phyloP scores from a whole-genome alignment of 2,329 filamentous ascomycete species.

The Penicillium sp. region DNA sequence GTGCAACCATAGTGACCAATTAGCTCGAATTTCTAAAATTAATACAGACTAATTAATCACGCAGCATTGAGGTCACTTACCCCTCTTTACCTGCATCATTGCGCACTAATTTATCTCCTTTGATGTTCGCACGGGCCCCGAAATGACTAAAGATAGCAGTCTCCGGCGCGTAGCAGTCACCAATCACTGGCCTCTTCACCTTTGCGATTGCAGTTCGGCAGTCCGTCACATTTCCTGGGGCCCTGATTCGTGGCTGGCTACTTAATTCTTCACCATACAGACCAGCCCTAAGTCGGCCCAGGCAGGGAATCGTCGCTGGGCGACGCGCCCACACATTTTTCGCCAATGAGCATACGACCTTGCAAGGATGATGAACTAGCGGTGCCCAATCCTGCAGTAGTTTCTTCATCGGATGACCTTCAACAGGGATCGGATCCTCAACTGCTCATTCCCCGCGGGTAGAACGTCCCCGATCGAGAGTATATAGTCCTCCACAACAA shows the following conservation, averaged over 20 bases:
- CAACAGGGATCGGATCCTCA: slow-evolving; percentile 16
- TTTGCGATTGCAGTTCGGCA: slow-evolving; percentile 7
- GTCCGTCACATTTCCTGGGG: slow-evolving; percentile 21
- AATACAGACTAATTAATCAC: not conserved
- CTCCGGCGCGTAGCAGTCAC: slow-evolving; percentile 25
- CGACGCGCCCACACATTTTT: slow-evolving; percentile 19
- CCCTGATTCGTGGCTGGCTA: slow-evolving; percentile 11
- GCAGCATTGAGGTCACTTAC: slow-evolving; percentile 6
- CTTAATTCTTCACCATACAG: slow-evolving; percentile 3
- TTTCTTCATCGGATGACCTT: slow-evolving; percentile 17
- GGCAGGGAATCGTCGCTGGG: slow-evolving; percentile 10
- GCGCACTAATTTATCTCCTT: slow-evolving; percentile 3
- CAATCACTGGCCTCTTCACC: slow-evolving; percentile 22
- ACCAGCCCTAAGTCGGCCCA: slow-evolving; percentile 5
- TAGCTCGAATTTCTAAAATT: slow-evolving; percentile 1
- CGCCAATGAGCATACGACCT: slow-evolving; percentile 14
- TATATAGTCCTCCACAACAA: slow-evolving; percentile 32
- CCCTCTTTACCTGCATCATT: slow-evolving; percentile 2
- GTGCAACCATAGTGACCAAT: not conserved
- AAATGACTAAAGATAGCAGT: slow-evolving; percentile 30
- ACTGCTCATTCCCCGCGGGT: slow-evolving; percentile 14
- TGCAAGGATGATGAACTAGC: slow-evolving; percentile 9
- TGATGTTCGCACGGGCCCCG: slow-evolving; percentile 14
- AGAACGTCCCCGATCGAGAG: slow-evolving; percentile 15
- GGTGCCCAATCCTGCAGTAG: slow-evolving; percentile 35